phyloP scores from a whole-genome alignment of 2,329 filamentous ascomycete genomes.

The Alternaria rosae region DNA sequence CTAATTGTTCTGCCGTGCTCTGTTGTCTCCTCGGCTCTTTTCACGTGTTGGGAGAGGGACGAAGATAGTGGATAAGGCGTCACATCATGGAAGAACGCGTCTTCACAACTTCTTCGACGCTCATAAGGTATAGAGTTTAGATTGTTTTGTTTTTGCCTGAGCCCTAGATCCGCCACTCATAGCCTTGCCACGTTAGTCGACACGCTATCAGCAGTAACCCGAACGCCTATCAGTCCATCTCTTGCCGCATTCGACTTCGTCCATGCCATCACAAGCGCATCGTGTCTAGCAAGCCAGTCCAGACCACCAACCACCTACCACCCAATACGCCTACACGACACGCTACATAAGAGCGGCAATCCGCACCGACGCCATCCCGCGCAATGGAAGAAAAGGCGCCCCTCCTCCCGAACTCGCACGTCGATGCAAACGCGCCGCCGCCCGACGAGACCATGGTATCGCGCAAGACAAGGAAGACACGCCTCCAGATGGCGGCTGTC shows the following conservation, averaged over 20 bases:
- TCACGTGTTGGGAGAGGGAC: background rate
- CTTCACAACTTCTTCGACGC: background rate
- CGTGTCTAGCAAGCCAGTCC: constrained; percentile 1
- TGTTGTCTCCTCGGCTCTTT: background rate
- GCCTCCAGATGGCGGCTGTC: constrained; percentile 36
- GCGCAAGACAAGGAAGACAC: constrained; percentile 16
- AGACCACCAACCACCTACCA: background rate
- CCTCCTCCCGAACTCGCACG: constrained; percentile 35
- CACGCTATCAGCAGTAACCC: constrained; percentile 19
- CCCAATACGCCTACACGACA: background rate
- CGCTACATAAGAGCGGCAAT: background rate
- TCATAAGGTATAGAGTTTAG: background rate
- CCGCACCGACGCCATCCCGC: constrained; percentile 2
- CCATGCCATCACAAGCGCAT: constrained; percentile 7
- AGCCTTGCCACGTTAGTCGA: constrained; percentile 1
- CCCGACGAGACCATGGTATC: constrained; percentile 22
- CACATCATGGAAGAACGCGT: background rate
- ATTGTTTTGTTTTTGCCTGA: background rate
- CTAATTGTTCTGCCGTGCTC: constrained; percentile 16
- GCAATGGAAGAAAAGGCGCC: constrained; percentile 42
- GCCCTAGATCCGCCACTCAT: background rate
- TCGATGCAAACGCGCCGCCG: constrained; percentile 7
- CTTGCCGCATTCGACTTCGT: constrained; percentile 7
- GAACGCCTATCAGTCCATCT: constrained; percentile 18
- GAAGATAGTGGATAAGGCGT: background rate